A percentile compares a stretch with the other conserved stretches of the same genome.
Evolutionary conservation across 2,329 filamentous ascomycete species (phyloP).

Genomic region (Colletotrichum liriopes): DNA sequence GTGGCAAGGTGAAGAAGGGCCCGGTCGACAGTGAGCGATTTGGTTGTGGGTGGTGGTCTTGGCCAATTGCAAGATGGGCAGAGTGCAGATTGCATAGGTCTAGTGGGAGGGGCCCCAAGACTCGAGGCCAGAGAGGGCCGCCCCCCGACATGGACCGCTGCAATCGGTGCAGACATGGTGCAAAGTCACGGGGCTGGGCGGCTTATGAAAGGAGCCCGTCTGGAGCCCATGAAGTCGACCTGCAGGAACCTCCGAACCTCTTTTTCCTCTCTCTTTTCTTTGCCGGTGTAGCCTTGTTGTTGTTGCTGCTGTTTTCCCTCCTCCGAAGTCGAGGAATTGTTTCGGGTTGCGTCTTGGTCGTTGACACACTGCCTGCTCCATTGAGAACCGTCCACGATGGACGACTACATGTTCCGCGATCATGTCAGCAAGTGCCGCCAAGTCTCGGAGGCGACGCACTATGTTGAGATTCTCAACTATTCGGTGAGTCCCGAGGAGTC

Average conservation of each 20-base stretch:
- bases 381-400: slow-evolving; percentile 59
- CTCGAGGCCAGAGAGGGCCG: no score
- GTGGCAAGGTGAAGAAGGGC: slow-evolving; percentile 24
- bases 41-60: slow-evolving; percentile 8
- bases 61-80: slow-evolving; percentile 23
- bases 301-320: slow-evolving; percentile 5
- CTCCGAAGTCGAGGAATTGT: slow-evolving; percentile 4
- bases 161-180: slow-evolving; percentile 23
- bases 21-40: slow-evolving; percentile 17
- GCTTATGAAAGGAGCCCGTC: slow-evolving; percentile 42
- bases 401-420: slow-evolving; percentile 70
- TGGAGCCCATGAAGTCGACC: slow-evolving; percentile 36
- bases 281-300: slow-evolving; percentile 22
- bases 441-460: slow-evolving; percentile 68
- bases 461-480: slow-evolving; percentile 73
- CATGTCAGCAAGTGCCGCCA: slow-evolving; percentile 64
- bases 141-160: slow-evolving; percentile 11
- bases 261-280: slow-evolving; percentile 13
- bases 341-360: slow-evolving; percentile 8
- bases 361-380: slow-evolving; percentile 32
- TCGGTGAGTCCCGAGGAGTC: slow-evolving; percentile 59
- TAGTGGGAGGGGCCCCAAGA: not conserved
- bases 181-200: slow-evolving; percentile 44
- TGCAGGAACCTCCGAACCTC: slow-evolving; percentile 39
- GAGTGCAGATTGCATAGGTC: slow-evolving; percentile 24